Percentiles rank a stretch among this genome's conserved stretches.
Conservation (phyloP, 164 flowering plant genomes). For the Aristolochia contorta region DNA sequence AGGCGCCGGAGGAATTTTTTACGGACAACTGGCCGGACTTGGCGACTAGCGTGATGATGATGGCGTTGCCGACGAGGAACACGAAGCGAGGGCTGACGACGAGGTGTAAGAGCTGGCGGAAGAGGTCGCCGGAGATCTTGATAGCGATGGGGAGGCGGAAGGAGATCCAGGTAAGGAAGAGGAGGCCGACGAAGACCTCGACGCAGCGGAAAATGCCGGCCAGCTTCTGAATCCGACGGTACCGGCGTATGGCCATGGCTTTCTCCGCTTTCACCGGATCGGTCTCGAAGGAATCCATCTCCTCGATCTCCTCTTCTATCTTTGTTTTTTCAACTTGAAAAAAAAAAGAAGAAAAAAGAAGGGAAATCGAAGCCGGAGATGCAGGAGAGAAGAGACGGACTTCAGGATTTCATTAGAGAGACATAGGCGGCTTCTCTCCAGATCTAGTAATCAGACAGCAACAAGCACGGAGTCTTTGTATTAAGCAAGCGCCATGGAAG, state of each 20-base stretch:
- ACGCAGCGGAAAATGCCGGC: slow-evolving; percentile 36
- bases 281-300: slow-evolving; percentile 16
- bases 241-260: slow-evolving; percentile 26
- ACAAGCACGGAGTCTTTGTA: too few relatives aligned
- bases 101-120: slow-evolving; percentile 20
- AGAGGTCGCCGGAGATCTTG: slow-evolving; percentile 25
- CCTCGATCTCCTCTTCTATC: neutral
- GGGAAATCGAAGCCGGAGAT: too few relatives aligned
- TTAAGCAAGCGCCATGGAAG: too few relatives aligned
- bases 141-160: slow-evolving; percentile 29
- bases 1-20: neutral
- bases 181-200: slow-evolving; percentile 33
- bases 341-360: too few relatives aligned
- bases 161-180: slow-evolving; percentile 38
- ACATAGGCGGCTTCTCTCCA: too few relatives aligned
- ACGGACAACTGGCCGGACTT: slow-evolving; percentile 38
- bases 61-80: slow-evolving; percentile 52
- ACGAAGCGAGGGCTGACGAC: slow-evolving; percentile 40
- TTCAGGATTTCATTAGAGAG: too few relatives aligned
- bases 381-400: too few relatives aligned
- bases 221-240: slow-evolving; percentile 24
- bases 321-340: neutral
- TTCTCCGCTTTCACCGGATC: slow-evolving; percentile 42
- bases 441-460: too few relatives aligned
- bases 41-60: slow-evolving; percentile 34